Conservation (phyloP, 352 stramenopile genomes). For the Discostella stelligera region DNA sequence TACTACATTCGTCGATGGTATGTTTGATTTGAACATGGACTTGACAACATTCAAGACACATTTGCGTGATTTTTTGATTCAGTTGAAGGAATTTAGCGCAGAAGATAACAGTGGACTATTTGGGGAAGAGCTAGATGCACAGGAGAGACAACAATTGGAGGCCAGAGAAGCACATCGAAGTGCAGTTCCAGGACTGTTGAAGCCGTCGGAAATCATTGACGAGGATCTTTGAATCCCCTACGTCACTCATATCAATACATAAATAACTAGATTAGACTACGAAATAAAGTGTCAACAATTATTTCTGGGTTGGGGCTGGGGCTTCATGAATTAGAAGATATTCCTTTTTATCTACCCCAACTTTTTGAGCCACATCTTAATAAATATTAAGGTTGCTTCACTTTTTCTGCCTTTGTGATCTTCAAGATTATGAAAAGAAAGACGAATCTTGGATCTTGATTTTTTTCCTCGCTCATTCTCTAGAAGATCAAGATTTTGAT, state of each 20-base stretch:
- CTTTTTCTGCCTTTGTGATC: no score
- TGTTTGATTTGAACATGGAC: conserved; percentile 97
- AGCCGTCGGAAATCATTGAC: conserved; percentile 81
- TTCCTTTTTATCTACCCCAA: no score
- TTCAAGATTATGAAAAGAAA: no score
- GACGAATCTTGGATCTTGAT: no score
- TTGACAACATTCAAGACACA: conserved; percentile 97
- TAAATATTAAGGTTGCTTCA: no score
- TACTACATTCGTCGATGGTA: conserved; percentile 93
- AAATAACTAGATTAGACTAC: neutral
- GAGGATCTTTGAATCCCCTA: conserved; percentile 51
- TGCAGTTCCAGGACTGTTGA: conserved; percentile 80
- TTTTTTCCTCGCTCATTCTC: no score
- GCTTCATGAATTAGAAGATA: no score
- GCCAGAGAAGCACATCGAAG: conserved; percentile 80
- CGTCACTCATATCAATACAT: neutral
- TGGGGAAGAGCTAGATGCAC: conserved; percentile 91
- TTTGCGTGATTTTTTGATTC: conserved; percentile 98
- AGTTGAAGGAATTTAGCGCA: conserved; percentile 96
- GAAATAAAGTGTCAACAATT: neutral
- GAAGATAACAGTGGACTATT: conserved; percentile 97
- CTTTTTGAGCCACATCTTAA: no score
- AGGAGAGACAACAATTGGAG: conserved; percentile 85
- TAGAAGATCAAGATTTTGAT: no score
- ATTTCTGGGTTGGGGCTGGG: no score